These are phyloP conservation scores for Berkeleyomyces rouxiae DNA, from an alignment of 2,329 filamentous ascomycete genomes.

Conservation along the genomic window DNA sequence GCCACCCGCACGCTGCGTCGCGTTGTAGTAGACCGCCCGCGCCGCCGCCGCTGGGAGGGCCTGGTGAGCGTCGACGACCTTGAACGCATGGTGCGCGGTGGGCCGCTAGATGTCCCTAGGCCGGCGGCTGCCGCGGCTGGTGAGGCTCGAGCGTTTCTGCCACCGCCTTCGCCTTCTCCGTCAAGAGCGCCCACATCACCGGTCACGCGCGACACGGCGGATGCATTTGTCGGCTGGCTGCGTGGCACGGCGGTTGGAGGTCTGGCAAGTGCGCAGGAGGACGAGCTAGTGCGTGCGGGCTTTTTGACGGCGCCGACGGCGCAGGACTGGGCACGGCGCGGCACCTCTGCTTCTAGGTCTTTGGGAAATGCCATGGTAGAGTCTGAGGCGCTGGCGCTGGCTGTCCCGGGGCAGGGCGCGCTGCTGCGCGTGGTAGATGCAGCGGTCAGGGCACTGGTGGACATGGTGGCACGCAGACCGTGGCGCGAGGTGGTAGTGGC, in stretches of 20 bases:
- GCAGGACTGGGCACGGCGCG: not conserved
- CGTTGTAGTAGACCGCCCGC: slow-evolving; percentile 31
- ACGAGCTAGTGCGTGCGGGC: slow-evolving; percentile 45
- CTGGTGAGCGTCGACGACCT: slow-evolving; percentile 43
- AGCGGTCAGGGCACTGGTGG: slow-evolving; percentile 21
- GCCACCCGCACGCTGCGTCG: slow-evolving; percentile 40
- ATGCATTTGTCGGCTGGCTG: slow-evolving; percentile 29
- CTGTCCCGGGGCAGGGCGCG: slow-evolving; percentile 48
- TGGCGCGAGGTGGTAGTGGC: slow-evolving; percentile 47
- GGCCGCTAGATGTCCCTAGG: slow-evolving; percentile 17
- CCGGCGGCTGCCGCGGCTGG: slow-evolving; percentile 10
- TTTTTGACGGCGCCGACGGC: slow-evolving; percentile 40
- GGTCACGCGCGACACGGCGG: slow-evolving; percentile 21
- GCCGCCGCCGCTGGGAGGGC: slow-evolving; percentile 42
- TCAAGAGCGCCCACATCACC: too few relatives aligned
- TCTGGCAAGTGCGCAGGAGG: slow-evolving; percentile 31
- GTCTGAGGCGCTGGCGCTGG: slow-evolving; percentile 45
- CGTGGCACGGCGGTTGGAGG: slow-evolving; percentile 17
- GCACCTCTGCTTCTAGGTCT: not conserved
- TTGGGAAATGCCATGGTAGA: slow-evolving; percentile 30
- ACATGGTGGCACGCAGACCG: slow-evolving; percentile 38
- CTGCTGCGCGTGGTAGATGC: slow-evolving; percentile 49
- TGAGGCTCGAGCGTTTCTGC: too few relatives aligned
- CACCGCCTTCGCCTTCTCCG: too few relatives aligned
- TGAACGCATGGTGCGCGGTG: slow-evolving; percentile 22